A percentile compares a stretch with the other conserved stretches of the same genome.
phyloP scores from a whole-genome alignment of 441 rosid species.

The Metrosideros polymorpha region DNA sequence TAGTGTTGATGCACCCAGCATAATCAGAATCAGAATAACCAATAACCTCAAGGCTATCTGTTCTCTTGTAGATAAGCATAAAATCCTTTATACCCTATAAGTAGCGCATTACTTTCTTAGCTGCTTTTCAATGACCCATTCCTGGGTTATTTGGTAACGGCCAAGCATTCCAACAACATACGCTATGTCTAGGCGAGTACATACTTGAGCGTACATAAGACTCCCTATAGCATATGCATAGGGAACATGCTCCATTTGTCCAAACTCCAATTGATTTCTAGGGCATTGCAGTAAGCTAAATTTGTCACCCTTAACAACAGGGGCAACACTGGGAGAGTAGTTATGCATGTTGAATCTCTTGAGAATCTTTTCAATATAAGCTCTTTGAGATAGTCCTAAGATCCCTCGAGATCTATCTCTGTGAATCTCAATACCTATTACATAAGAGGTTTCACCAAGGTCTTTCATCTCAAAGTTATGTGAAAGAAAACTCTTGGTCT shows the following conservation, averaged over 20 bases:
- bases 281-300: neutral
- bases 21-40: neutral
- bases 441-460: too few relatives aligned
- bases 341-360: neutral
- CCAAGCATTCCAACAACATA: neutral
- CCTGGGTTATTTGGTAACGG: neutral
- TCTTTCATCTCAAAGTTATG: too few relatives aligned
- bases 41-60: neutral
- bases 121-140: neutral
- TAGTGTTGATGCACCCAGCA: neutral
- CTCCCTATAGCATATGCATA: neutral
- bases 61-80: neutral
- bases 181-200: neutral
- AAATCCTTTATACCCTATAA: neutral
- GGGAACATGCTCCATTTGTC: neutral
- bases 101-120: neutral
- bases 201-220: neutral
- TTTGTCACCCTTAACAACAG: neutral
- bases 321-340: neutral
- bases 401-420: neutral
- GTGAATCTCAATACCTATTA: too few relatives aligned
- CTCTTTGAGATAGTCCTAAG: neutral
- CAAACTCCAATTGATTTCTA: neutral
- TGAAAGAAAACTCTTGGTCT: too few relatives aligned
- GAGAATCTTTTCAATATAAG: neutral